These are phyloP conservation scores for Candida insectorum DNA, from an alignment of 805 yeast genomes.

Conservation along the genomic window DNA sequence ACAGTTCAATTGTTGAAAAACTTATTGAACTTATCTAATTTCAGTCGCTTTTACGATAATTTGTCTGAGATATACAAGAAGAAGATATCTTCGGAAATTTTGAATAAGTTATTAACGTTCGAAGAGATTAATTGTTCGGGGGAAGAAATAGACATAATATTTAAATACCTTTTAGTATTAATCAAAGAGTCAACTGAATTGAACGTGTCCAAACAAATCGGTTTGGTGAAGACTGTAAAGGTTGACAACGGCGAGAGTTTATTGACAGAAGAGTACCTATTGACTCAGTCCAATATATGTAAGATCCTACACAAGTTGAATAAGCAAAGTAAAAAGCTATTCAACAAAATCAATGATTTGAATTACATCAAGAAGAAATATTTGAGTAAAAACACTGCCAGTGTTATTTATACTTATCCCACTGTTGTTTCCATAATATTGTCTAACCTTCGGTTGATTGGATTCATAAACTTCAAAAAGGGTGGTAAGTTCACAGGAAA, in stretches of 20 bases:
- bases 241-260: constrained; percentile 25
- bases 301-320: constrained; percentile 65
- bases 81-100: constrained; percentile 56
- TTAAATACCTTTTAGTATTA: constrained; percentile 55
- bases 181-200: constrained; percentile 36
- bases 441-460: constrained; percentile 51
- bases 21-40: constrained; percentile 46
- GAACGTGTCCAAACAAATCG: constrained; percentile 38
- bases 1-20: constrained; percentile 25
- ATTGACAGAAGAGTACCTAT: constrained; percentile 35
- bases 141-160: constrained; percentile 57
- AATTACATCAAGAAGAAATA: constrained; percentile 39
- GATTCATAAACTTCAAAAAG: constrained; percentile 29
- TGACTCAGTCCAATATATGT: constrained; percentile 60
- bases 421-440: constrained; percentile 64
- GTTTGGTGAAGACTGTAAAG: constrained; percentile 31
- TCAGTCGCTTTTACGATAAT: constrained; percentile 48
- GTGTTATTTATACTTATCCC: constrained; percentile 69
- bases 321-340: constrained; percentile 34
- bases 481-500: constrained; percentile 20
- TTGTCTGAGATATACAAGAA: constrained; percentile 53
- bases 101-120: constrained; percentile 47
- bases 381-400: constrained; percentile 51
- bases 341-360: constrained; percentile 28
- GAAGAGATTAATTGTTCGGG: constrained; percentile 30